Evolutionary conservation across 1,139 yeast genomes (phyloP), one percentile per base, ranked within the genome.

Genomic region (Geotrichum histeridarum): DNA sequence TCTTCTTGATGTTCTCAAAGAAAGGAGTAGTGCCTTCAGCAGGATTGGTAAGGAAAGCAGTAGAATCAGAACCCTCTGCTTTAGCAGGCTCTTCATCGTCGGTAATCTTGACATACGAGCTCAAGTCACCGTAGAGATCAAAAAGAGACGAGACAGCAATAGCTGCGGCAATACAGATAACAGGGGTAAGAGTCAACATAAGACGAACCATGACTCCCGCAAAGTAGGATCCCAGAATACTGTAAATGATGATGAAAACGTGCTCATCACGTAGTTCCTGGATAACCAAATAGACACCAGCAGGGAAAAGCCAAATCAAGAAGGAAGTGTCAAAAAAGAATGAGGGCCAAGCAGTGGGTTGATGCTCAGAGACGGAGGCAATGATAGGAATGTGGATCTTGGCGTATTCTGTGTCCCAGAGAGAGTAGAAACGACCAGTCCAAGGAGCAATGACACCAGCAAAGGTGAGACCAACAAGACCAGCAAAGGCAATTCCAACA

Each of bases 141-240:
- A 91, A 83, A 57, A 94, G 71, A 64, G 86, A 83, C 48, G 96
- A 87, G 61, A 93, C 68, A 1, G 98, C 93, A 64, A 93, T 81
- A 47, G 95, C 97, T 51, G 86, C 86, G 60, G 93, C 77, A 51
- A 93, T 95, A 78, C 99, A 93, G 57, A 93, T 87, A 57, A 94
- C 82, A 39, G 99, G 99, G 18, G 99, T 94, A 70, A 94, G 79
- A 39, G 99, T 91, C 69, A 94, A 78, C 96, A 94, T 93, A 70
- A 94, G 79, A 74, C 99, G 87, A 55, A 94, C 95, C 99, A 94
- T 94, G 55, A 94, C 99, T 69, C 99, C 99, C 3, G 99, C 97
- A 72, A 94, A 94, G 73, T 94, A 94, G 11, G 96, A 87, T 64
- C 95, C 95, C 62, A 94, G 78, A 18, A 94, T 94, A 42, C 93